These are phyloP conservation scores for Aspergillus melleus DNA, from an alignment of 2,329 filamentous ascomycete species.

Conservation along the genomic window DNA sequence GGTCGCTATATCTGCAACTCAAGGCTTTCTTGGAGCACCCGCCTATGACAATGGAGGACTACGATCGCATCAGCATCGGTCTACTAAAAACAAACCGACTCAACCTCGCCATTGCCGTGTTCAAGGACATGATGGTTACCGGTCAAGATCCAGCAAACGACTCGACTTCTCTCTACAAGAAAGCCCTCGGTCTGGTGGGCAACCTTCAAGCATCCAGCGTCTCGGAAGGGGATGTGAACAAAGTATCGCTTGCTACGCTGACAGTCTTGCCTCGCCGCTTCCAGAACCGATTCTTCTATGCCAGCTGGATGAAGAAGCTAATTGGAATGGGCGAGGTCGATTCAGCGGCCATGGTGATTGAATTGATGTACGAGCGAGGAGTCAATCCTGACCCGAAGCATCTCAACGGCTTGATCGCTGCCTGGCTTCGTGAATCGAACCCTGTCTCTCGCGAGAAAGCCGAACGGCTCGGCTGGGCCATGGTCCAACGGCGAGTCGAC, in stretches of 20 bases:
- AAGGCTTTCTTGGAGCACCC: slow-evolving; percentile 59
- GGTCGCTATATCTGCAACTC: slow-evolving; percentile 66
- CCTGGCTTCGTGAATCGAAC: slow-evolving; percentile 68
- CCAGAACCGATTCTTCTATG: slow-evolving; percentile 78
- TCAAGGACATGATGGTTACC: slow-evolving; percentile 85
- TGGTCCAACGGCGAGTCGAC: slow-evolving; percentile 69
- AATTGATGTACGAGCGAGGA: slow-evolving; percentile 70
- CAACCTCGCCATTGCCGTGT: slow-evolving; percentile 70
- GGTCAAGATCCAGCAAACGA: slow-evolving; percentile 48
- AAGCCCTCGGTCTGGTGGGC: slow-evolving; percentile 40
- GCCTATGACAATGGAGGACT: slow-evolving; percentile 68
- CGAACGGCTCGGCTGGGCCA: slow-evolving; percentile 70
- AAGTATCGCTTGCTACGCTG: slow-evolving; percentile 51
- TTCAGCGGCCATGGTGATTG: slow-evolving; percentile 70
- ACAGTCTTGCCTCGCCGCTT: slow-evolving; percentile 54
- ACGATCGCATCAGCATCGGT: slow-evolving; percentile 69
- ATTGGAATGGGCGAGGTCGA: slow-evolving; percentile 71
- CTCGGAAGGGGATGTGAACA: slow-evolving; percentile 46
- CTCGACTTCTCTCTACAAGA: slow-evolving; percentile 46
- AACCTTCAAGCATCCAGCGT: slow-evolving; percentile 44
- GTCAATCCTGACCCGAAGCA: slow-evolving; percentile 71
- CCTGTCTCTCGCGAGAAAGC: slow-evolving; percentile 59
- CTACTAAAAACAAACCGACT: slow-evolving; percentile 68
- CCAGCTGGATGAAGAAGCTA: slow-evolving; percentile 83
- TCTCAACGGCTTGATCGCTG: slow-evolving; percentile 78